A percentile compares a stretch with the other conserved stretches of the same genome.
Conservation (phyloP, 176 grass and related monocot species). For the Carex scoparia region DNA sequence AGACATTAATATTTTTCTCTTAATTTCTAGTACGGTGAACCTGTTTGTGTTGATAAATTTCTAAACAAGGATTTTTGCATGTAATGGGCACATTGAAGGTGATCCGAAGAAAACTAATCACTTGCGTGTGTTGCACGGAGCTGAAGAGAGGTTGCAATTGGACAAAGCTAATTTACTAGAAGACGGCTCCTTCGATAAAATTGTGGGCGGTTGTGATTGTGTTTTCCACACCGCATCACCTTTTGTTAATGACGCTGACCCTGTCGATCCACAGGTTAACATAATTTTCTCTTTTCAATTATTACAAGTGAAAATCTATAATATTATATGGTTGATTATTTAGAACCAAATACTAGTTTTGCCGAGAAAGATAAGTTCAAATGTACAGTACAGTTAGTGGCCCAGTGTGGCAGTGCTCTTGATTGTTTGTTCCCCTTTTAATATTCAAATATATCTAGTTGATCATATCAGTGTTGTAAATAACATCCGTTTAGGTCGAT, state of each 20-base stretch:
- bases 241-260: constrained; percentile 1
- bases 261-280: constrained; percentile 29
- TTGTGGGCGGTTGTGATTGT: constrained; percentile 26
- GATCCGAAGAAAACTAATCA: constrained; percentile 35
- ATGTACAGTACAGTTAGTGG: neutral
- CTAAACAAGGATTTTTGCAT: neutral
- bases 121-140: constrained; percentile 33
- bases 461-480: neutral
- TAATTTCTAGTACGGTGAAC: too few relatives aligned
- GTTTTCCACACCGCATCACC: constrained; percentile 41
- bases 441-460: neutral
- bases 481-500: too few relatives aligned
- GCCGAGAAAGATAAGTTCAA: neutral
- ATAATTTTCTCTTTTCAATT: neutral
- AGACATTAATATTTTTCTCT: neutral
- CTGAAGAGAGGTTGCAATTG: constrained; percentile 26
- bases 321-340: neutral
- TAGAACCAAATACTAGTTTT: neutral
- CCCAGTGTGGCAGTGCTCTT: neutral
- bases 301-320: neutral
- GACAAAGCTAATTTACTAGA: constrained; percentile 32
- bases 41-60: neutral
- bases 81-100: constrained; percentile 12
- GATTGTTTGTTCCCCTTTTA: neutral
- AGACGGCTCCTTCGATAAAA: constrained; percentile 30